These are phyloP conservation scores for Tetraselmis chui DNA, from an alignment of 139 green algal genomes.

Conservation along the genomic window DNA sequence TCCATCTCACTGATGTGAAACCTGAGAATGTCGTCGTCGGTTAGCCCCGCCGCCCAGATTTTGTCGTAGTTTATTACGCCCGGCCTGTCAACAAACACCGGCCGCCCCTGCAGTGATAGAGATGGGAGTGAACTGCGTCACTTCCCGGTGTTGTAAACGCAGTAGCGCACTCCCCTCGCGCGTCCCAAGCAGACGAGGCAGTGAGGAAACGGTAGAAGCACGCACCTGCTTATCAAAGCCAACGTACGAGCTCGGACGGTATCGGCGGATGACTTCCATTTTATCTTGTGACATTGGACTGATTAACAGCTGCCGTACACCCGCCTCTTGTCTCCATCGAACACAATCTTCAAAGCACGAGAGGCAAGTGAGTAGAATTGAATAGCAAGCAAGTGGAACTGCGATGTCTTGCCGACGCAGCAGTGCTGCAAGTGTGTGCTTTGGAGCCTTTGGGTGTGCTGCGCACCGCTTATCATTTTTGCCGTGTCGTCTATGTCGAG, in stretches of 20 bases:
- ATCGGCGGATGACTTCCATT: constrained; percentile 1
- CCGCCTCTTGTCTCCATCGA: not conserved
- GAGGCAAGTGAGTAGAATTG: not conserved
- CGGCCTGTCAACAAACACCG: constrained; percentile 3
- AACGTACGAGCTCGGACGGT: not conserved
- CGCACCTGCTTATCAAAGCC: constrained; percentile 1
- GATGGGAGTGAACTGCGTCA: no score
- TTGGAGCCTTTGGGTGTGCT: no score
- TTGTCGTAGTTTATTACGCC: constrained; percentile 1
- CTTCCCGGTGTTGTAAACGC: no score
- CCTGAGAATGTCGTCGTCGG: constrained; percentile 1
- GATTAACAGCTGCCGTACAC: not conserved
- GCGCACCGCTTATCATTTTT: not conserved
- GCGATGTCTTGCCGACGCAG: no score
- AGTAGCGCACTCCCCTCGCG: no score
- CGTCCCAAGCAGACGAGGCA: no score
- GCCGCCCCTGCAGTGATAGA: not conserved
- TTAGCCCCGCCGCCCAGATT: not conserved
- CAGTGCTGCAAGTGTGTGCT: no score
- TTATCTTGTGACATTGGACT: not conserved
- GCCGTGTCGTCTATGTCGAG: not conserved
- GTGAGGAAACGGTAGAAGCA: no score
- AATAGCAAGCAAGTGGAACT: not conserved
- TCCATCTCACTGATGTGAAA: constrained; percentile 6
- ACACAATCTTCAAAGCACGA: not conserved